A percentile compares a stretch with the other conserved stretches of the same genome.
These are phyloP conservation scores for Pseudozyma hubeiensis DNA, from an alignment of 1,284 basidiomycete species.

Conservation along the genomic window DNA sequence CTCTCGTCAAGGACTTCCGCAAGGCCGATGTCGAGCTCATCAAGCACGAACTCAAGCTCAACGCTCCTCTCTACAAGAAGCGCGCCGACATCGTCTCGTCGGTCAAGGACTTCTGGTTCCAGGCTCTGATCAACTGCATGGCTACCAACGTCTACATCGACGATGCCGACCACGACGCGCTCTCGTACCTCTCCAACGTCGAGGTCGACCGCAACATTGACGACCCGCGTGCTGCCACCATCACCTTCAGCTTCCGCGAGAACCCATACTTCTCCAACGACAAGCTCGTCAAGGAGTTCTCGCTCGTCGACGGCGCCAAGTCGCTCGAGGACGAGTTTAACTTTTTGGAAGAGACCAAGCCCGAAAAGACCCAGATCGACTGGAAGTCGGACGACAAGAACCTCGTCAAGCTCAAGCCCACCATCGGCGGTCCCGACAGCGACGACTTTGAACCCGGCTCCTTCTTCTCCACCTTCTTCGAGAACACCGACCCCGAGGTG, in stretches of 20 bases:
- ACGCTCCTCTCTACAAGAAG: slow-evolving; percentile 62
- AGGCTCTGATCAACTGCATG: slow-evolving; percentile 64
- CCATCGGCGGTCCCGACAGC: slow-evolving; percentile 69
- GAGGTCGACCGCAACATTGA: slow-evolving; percentile 54
- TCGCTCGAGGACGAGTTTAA: slow-evolving; percentile 60
- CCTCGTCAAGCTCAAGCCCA: slow-evolving; percentile 81
- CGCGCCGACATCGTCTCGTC: slow-evolving; percentile 56
- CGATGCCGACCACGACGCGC: slow-evolving; percentile 62
- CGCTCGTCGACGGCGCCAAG: slow-evolving; percentile 53
- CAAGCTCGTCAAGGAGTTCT: slow-evolving; percentile 63
- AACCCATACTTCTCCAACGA: slow-evolving; percentile 61
- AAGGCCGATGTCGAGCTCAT: slow-evolving; percentile 58
- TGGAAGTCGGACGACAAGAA: slow-evolving; percentile 85
- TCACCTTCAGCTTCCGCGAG: slow-evolving; percentile 62
- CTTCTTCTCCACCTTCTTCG: slow-evolving; percentile 88
- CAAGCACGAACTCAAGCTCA: slow-evolving; percentile 60
- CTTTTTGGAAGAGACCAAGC: slow-evolving; percentile 62
- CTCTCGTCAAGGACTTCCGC: slow-evolving; percentile 54
- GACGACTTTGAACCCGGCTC: slow-evolving; percentile 78
- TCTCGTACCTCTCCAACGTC: slow-evolving; percentile 59
- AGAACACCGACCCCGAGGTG: slow-evolving; percentile 61
- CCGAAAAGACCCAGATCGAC: slow-evolving; percentile 73
- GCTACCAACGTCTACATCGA: slow-evolving; percentile 65
- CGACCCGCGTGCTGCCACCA: slow-evolving; percentile 62
- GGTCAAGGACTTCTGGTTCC: slow-evolving; percentile 64